Conservation (phyloP, 805 yeast genomes). For the Wickerhamiella australiensis region DNA sequence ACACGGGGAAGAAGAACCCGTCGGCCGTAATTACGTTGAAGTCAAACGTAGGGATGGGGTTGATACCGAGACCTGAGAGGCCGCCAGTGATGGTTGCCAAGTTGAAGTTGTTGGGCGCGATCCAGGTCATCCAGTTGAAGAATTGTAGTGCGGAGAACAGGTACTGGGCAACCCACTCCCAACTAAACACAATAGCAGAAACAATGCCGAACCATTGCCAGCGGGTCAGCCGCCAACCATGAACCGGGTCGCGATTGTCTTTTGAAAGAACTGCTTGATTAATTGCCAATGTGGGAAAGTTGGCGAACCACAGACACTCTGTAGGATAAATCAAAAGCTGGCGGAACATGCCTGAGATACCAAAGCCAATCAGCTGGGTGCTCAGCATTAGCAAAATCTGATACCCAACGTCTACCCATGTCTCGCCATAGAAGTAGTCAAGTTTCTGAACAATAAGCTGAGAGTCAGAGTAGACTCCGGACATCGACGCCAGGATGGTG, state of each 20-base stretch:
- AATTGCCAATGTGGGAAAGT: conserved; percentile 47
- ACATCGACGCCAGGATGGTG: conserved; percentile 27
- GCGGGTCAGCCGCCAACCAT: conserved; percentile 52
- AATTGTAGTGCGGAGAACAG: conserved; percentile 49
- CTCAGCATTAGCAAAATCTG: conserved; percentile 36
- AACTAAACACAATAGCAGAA: conserved; percentile 36
- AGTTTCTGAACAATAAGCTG: conserved; percentile 24
- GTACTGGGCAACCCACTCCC: conserved; percentile 61
- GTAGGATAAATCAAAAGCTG: conserved; percentile 37
- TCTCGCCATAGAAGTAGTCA: conserved; percentile 25
- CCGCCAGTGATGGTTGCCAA: conserved; percentile 56
- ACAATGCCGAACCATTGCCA: conserved; percentile 39
- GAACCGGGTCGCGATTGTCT: conserved; percentile 27
- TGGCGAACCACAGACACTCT: conserved; percentile 35
- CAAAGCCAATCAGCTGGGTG: conserved; percentile 43
- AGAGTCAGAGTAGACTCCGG: conserved; percentile 16
- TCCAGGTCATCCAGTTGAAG: conserved; percentile 57
- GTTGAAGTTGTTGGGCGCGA: conserved; percentile 40
- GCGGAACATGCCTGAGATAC: conserved; percentile 45
- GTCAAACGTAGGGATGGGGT: conserved; percentile 29
- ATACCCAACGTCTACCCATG: conserved; percentile 33
- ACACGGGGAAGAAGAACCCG: conserved; percentile 30
- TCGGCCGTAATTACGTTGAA: conserved; percentile 39
- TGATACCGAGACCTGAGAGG: conserved; percentile 39
- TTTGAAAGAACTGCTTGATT: conserved; percentile 30